These are phyloP conservation scores for Golubevia pallescens DNA, from an alignment of 1,284 basidiomycete species.

Conservation along the genomic window DNA sequence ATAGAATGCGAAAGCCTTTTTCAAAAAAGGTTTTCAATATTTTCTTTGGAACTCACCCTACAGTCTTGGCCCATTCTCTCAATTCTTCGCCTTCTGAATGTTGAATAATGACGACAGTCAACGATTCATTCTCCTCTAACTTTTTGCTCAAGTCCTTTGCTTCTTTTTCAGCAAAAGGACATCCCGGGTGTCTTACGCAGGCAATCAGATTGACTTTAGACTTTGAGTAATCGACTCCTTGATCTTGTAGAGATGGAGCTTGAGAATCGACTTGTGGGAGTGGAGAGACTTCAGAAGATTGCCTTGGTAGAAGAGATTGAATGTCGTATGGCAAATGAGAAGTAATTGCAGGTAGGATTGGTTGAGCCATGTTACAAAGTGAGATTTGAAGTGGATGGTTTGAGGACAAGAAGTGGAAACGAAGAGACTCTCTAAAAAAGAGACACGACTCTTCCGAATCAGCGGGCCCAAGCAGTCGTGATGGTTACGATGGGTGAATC, in stretches of 20 bases:
- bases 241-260: slow-evolving; percentile 10
- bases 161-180: slow-evolving; percentile 24
- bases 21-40: too few relatives aligned
- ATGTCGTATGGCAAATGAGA: slow-evolving; percentile 13
- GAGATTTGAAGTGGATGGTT: too few relatives aligned
- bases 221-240: neutral
- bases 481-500: too few relatives aligned
- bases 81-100: slow-evolving; percentile 12
- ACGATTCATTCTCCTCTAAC: slow-evolving; percentile 7
- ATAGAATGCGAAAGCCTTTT: too few relatives aligned
- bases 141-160: slow-evolving; percentile 9
- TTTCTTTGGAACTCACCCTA: slow-evolving; percentile 13
- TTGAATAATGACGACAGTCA: slow-evolving; percentile 17
- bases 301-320: slow-evolving; percentile 13
- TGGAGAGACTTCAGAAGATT: neutral
- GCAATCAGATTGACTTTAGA: slow-evolving; percentile 10
- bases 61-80: slow-evolving; percentile 14
- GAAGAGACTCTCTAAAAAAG: too few relatives aligned
- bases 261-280: neutral
- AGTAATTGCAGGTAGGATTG: slow-evolving; percentile 1
- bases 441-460: too few relatives aligned
- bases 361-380: too few relatives aligned
- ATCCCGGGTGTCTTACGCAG: slow-evolving; percentile 26
- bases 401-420: too few relatives aligned
- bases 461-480: too few relatives aligned